Evolutionary conservation across 2,329 filamentous ascomycete genomes (phyloP).

Genomic region (Fusarium heterosporum): DNA sequence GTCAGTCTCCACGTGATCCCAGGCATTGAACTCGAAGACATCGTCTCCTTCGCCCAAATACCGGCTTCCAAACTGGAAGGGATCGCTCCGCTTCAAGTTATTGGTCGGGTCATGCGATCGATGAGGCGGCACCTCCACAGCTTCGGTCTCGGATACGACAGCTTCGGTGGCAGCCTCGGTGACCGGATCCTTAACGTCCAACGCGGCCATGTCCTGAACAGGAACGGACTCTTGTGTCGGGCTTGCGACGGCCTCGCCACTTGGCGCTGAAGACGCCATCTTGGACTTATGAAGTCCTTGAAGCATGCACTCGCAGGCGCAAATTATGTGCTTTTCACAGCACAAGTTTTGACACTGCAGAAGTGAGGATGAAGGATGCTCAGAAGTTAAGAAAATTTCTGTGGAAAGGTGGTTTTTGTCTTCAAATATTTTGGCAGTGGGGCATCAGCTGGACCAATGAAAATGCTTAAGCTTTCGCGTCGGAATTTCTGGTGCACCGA

Average conservation of each 20-base stretch:
- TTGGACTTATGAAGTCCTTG: conserved; percentile 27
- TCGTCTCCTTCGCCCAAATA: conserved; percentile 86
- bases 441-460: background rate
- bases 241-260: conserved; percentile 37
- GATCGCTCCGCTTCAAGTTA: conserved; percentile 88
- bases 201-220: conserved; percentile 42
- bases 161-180: conserved; percentile 31
- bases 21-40: conserved; percentile 97
- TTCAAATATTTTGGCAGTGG: conserved; percentile 33
- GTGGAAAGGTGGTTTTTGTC: conserved; percentile 41
- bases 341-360: conserved; percentile 27
- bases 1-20: conserved; percentile 98
- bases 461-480: fast-evolving
- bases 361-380: conserved; percentile 41
- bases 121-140: conserved; percentile 62
- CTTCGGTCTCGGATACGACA: conserved; percentile 23
- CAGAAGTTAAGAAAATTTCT: conserved; percentile 38
- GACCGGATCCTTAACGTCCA: conserved; percentile 46
- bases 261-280: conserved; percentile 45
- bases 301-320: conserved; percentile 45
- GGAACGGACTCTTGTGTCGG: conserved; percentile 36
- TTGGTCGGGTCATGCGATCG: conserved; percentile 77
- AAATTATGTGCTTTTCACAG: conserved; percentile 36
- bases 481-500: conserved; percentile 29
- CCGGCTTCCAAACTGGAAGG: conserved; percentile 95